Base-by-base conservation (phyloP, 352 stramenopile species). In the Pythium biforme region DNA sequence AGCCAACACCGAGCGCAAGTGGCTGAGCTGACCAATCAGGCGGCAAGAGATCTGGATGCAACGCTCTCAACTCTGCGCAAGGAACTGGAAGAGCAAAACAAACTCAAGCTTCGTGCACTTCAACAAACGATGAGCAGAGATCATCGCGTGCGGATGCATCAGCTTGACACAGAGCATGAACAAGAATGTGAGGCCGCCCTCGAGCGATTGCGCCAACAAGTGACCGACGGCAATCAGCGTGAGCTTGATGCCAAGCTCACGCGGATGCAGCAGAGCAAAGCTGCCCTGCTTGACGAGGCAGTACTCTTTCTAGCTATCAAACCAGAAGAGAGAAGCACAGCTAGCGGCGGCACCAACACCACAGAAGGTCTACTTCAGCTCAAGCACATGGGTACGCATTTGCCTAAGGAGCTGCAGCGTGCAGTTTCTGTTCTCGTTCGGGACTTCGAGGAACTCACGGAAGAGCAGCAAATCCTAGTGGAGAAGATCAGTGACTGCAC, bases 401-500 rank as follows among this genome's bases (percentile, higher is more conserved):
- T 89, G 25, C 74, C 73, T 14, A 74, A 64, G 8, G 77, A 88
- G 23, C 46, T 90, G 20, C 68, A 65, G 6, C 74, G 81, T 43
- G 72, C 82, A 22, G 76, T 90, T 3, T 55, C 68, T 20, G 60
- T 74, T 10, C 73, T 90, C 33, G 54, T 86, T 7, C 39, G 56
- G 0, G 81, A 90, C 39, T 88, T 89, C 60, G 75, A 88, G 25
- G 77, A 88, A 34, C 63, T 86, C 25, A 65, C 60, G 0, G 80
- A 85, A 17, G 77, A 89, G 48, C 77, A 89, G 41, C 54, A 59
- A 0, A 81, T 88, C 25, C 55, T 88, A 1, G 67, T 88, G 12
- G 40, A 68, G 12, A 88, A 86, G 55, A 88, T 90, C 43, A 74
- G 77, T 0, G 79, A 90, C 59, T 63, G 64, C 6, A 90, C 78